phyloP scores from a whole-genome alignment of 164 flowering plant genomes.

The Macadamia integrifolia region DNA sequence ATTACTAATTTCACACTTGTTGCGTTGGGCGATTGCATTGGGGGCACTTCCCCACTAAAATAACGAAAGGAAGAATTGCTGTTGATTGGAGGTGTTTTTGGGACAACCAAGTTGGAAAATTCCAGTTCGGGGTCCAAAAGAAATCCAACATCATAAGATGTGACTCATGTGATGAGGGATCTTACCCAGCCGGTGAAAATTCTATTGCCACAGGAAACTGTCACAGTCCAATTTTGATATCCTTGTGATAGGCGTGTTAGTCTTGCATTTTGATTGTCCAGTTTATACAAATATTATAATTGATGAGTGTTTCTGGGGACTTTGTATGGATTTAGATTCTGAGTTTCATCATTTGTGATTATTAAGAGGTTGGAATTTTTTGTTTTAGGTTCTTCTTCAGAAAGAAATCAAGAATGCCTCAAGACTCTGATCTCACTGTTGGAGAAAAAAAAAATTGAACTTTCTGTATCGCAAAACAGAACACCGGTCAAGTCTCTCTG shows the following conservation, averaged over 20 bases:
- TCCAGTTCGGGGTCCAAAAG: conserved; percentile 78
- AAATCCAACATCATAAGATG: conserved; percentile 52
- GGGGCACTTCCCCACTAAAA: conserved; percentile 73
- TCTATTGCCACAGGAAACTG: conserved; percentile 20
- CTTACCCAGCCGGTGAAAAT: conserved; percentile 53
- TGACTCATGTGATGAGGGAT: conserved; percentile 50
- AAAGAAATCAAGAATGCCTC: too few relatives aligned
- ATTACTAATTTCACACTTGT: conserved; percentile 36
- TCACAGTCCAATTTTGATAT: too few relatives aligned
- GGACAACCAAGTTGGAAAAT: conserved; percentile 44
- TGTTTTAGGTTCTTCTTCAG: too few relatives aligned
- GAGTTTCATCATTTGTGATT: too few relatives aligned
- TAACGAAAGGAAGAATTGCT: conserved; percentile 71
- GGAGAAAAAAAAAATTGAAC: too few relatives aligned
- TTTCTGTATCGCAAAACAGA: too few relatives aligned
- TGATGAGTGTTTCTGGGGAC: neutral
- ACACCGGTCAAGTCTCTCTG: too few relatives aligned
- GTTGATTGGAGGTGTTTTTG: conserved; percentile 35
- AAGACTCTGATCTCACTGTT: too few relatives aligned
- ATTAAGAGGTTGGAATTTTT: too few relatives aligned
- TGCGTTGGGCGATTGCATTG: conserved; percentile 38
- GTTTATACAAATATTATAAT: too few relatives aligned
- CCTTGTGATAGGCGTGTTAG: too few relatives aligned
- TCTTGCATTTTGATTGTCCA: too few relatives aligned
- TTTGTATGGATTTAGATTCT: neutral